Percentiles rank a stretch among this genome's conserved stretches.
Evolutionary conservation across 75 land plant species (phyloP).

Genomic region (Cupressus sempervirens): DNA sequence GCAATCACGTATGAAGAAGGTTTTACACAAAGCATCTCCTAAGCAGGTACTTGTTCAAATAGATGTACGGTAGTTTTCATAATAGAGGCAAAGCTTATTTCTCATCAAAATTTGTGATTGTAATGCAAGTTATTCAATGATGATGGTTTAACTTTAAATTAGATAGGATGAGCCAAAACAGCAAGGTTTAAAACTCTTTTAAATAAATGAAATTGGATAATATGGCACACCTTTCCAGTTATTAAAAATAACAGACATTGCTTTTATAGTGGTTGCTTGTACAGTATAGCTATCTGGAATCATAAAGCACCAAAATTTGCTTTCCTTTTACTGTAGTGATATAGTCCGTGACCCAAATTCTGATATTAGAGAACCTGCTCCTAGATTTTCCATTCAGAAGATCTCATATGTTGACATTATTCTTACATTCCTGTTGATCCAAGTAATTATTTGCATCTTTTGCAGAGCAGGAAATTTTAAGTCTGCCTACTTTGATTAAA

Average conservation of each 20-base stretch:
- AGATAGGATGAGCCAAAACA: neutral
- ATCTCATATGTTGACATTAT: neutral
- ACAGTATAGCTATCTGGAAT: neutral
- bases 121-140: neutral
- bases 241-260: neutral
- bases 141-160: neutral
- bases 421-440: neutral
- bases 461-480: neutral
- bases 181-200: neutral
- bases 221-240: neutral
- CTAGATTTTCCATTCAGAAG: neutral
- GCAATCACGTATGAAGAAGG: constrained; percentile 20
- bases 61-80: neutral
- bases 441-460: neutral
- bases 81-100: neutral
- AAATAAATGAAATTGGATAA: neutral
- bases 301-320: neutral
- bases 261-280: neutral
- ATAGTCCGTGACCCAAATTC: neutral
- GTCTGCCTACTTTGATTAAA: neutral
- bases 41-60: constrained; percentile 53
- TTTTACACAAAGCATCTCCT: constrained; percentile 40
- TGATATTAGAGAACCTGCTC: neutral
- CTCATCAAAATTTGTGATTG: neutral
- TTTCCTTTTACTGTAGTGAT: neutral